Conservation (phyloP, 179 eudicot genomes). For the Camellia oleifera region DNA sequence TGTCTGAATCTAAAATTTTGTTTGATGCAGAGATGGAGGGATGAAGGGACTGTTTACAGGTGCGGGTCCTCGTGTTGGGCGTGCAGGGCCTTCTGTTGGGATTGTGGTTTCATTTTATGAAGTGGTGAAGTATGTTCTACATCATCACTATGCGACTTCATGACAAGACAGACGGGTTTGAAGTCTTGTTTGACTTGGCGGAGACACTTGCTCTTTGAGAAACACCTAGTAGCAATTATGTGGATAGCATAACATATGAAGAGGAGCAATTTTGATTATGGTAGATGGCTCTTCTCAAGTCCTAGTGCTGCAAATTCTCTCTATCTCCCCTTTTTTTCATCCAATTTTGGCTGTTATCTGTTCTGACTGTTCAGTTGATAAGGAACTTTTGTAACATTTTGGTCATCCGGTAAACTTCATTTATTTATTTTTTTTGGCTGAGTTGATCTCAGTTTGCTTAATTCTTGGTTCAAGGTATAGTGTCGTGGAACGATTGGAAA, state of each 20-base stretch:
- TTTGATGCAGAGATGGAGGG: slow-evolving; percentile 64
- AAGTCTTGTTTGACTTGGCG: neutral
- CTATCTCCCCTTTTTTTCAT: neutral
- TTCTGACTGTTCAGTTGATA: neutral
- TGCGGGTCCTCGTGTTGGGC: slow-evolving; percentile 77
- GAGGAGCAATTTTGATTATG: slow-evolving; percentile 24
- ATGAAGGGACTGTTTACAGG: slow-evolving; percentile 86
- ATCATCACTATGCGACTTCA: slow-evolving; percentile 31
- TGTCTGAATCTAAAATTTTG: neutral
- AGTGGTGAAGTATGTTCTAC: slow-evolving; percentile 71
- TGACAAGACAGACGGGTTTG: slow-evolving; percentile 7
- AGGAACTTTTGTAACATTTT: slow-evolving; percentile 13
- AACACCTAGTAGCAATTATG: neutral
- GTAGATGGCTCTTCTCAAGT: slow-evolving; percentile 20
- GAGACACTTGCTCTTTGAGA: neutral
- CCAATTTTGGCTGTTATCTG: slow-evolving; percentile 13
- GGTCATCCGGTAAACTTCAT: neutral
- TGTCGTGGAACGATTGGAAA: too few species aligned
- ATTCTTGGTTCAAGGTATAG: neutral
- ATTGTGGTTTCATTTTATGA: slow-evolving; percentile 91
- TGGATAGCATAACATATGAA: slow-evolving; percentile 4
- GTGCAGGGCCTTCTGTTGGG: slow-evolving; percentile 93
- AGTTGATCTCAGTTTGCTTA: slow-evolving; percentile 12
- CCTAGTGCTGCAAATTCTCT: slow-evolving; percentile 3
- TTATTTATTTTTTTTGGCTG: slow-evolving; percentile 1